These are phyloP conservation scores for Petunia axillaris DNA, from an alignment of 257 asterid genomes.

Conservation along the genomic window DNA sequence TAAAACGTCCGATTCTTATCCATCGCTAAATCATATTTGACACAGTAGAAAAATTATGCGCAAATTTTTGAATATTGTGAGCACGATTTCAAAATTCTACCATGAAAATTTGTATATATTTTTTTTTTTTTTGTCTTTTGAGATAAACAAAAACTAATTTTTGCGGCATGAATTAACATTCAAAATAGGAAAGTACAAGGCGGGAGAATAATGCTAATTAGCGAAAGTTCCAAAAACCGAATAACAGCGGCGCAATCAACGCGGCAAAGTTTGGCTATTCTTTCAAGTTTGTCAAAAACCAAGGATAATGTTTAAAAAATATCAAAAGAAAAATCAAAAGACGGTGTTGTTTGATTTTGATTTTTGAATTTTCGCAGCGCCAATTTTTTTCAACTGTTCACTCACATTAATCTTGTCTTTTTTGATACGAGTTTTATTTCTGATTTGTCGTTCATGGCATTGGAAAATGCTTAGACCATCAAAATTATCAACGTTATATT, in stretches of 20 bases:
- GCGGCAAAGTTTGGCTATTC: constrained; percentile 10
- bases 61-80: no score
- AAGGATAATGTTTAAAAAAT: not conserved
- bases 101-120: no score
- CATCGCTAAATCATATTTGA: no score
- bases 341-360: not conserved
- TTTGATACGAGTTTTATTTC: not conserved
- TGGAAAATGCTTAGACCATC: constrained; percentile 21
- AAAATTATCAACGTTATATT: not conserved
- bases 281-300: not conserved
- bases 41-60: no score
- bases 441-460: not conserved
- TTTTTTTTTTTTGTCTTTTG: no score
- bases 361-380: constrained; percentile 25
- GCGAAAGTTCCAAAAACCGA: not conserved
- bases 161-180: not conserved
- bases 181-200: constrained; percentile 4
- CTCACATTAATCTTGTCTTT: not conserved
- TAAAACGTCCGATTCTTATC: no score
- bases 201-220: not conserved
- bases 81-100: no score
- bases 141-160: not conserved
- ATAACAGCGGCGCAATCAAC: constrained; percentile 29
- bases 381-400: not conserved
- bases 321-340: not conserved